These are phyloP conservation scores for Mortierella antarctica DNA, from an alignment of 192 early-diverging fungal species.

Conservation along the genomic window DNA sequence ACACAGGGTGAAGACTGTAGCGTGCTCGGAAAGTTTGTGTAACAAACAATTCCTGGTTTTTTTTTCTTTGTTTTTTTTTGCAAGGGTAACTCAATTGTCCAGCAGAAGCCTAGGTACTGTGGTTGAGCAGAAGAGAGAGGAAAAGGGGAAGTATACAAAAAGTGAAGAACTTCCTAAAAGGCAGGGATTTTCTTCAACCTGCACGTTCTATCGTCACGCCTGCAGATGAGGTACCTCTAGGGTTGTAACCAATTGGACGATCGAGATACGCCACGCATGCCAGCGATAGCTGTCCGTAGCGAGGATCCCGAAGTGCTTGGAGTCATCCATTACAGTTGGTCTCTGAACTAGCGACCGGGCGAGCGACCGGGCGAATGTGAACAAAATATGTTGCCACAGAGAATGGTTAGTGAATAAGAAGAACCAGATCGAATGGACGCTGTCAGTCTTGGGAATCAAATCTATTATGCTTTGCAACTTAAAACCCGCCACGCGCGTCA, in stretches of 20 bases:
- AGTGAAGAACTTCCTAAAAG: background rate
- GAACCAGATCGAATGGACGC: too few relatives aligned
- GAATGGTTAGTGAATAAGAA: too few relatives aligned
- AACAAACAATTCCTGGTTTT: background rate
- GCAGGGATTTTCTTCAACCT: background rate
- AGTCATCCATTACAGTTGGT: background rate
- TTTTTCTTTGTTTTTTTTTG: background rate
- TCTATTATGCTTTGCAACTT: too few relatives aligned
- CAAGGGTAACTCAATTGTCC: background rate
- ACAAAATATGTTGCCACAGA: too few relatives aligned
- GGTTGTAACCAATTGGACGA: constrained; percentile 12
- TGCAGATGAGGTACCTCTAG: background rate
- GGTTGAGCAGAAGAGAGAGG: background rate
- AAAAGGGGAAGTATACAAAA: background rate
- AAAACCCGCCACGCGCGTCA: too few relatives aligned
- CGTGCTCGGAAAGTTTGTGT: background rate
- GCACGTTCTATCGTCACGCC: background rate
- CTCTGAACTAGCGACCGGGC: too few relatives aligned
- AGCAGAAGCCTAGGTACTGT: background rate
- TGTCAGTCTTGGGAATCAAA: too few relatives aligned
- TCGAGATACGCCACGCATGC: constrained; percentile 1
- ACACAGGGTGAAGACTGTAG: background rate
- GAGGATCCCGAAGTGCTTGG: background rate
- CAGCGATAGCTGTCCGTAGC: background rate
- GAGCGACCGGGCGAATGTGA: too few relatives aligned